Evolutionary conservation across 768 basidiomycete genomes (phyloP), one percentile per base, ranked within the genome.

Genomic region (Tremella yokohamensis): DNA sequence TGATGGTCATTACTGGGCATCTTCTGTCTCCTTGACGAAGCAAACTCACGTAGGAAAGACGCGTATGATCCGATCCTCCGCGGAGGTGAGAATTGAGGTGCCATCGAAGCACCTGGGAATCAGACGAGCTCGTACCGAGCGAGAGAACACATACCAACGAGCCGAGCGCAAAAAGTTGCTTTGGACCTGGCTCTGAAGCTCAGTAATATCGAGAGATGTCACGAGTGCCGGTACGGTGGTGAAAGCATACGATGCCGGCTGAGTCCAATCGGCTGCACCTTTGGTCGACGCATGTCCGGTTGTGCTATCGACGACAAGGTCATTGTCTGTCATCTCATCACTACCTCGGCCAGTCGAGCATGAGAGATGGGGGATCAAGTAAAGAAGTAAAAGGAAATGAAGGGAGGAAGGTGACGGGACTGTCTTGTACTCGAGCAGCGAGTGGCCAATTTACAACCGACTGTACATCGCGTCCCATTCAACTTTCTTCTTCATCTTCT

Each of bases 91-190:
- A 0, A 85, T 76, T 13, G 79, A 80, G 2, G 85, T 83, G 0
- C 88, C 89, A 65, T 92, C 89, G 12, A 84, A 81, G 63, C 83
- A 87, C 85, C 89, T 92, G 55, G 19, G 22, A 9, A 3, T 62
- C 39, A 51, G 20, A 44, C 16, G 18, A 3, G 29, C 16, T 12
- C 26, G 2, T 18, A 26, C 16, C 24, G 9, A 2, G 48, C 58
- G 54, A 19, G 11, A 42, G 18, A 20, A 22, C 9, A 62, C 70
- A 20, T 61, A 84, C 85, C 85, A 85, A 77, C 82, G 83, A 0
- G 82, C 81, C 16, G 75, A 77, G 11, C 86, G 77, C 19, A 80
- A 79, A 68, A 87, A 87, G 63, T 85, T 83, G 54, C 77, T 62
- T 2, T 66, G 63, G 65, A 62, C 52, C 2, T 52, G 44, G 7